Conservation (phyloP, 2,329 filamentous ascomycete genomes). For the Bipolaris gigantea region DNA sequence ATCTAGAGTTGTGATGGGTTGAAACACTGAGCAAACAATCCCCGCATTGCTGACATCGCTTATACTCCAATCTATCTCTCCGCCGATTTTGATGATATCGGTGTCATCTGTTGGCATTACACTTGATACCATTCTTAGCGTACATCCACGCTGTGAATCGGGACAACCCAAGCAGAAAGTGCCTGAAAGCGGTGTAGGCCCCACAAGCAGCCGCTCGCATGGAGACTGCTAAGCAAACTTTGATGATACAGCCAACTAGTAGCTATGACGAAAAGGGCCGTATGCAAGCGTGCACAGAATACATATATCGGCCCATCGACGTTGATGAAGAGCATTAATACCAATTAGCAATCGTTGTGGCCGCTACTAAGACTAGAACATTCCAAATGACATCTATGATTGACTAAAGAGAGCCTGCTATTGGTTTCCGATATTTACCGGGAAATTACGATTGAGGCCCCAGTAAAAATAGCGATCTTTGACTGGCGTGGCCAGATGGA, state of each 20-base stretch:
- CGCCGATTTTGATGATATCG: not conserved
- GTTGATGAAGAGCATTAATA: not conserved
- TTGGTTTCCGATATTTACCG: not conserved
- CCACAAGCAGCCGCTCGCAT: not conserved
- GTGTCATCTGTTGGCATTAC: not conserved
- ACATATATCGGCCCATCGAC: not conserved
- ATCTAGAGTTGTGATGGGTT: conserved; percentile 13
- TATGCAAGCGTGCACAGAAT: not conserved
- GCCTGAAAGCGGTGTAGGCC: not conserved
- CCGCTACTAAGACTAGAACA: not conserved
- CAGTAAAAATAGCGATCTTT: too few relatives aligned
- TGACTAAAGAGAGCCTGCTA: not conserved
- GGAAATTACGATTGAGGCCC: too few relatives aligned
- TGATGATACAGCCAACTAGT: not conserved
- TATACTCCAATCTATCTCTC: not conserved
- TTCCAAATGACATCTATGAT: not conserved
- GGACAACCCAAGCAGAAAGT: not conserved
- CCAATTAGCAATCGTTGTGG: not conserved
- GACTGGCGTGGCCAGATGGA: too few relatives aligned
- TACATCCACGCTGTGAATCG: not conserved
- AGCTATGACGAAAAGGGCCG: not conserved
- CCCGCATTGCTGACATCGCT: not conserved
- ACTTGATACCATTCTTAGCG: not conserved
- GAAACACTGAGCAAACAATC: not conserved
- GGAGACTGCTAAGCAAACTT: not conserved